A percentile compares a stretch with the other conserved stretches of the same genome.
Evolutionary conservation across 371 early-diverging fungal genomes (phyloP).

Genomic region (Mucor racemosus): DNA sequence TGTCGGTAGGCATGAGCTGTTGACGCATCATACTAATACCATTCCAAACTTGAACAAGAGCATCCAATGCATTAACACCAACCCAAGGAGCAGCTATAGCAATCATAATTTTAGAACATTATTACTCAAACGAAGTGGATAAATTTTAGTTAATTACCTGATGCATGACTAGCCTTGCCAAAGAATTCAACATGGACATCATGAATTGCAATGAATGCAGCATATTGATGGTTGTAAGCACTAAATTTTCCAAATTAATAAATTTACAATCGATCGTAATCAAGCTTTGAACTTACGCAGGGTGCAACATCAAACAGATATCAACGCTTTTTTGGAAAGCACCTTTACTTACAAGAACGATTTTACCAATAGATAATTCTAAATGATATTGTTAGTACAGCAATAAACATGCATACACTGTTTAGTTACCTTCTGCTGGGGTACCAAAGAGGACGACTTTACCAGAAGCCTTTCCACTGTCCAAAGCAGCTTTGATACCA

Average conservation of each 20-base stretch:
- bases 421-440: conserved; percentile 68
- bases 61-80: conserved; percentile 78
- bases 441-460: conserved; percentile 77
- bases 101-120: not conserved
- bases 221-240: conserved; percentile 38
- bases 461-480: conserved; percentile 57
- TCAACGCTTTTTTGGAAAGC: conserved; percentile 71
- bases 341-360: conserved; percentile 64
- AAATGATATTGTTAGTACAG: not conserved
- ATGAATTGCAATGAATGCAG: conserved; percentile 47
- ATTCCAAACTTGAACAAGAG: conserved; percentile 64
- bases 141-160: conserved; percentile 21
- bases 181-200: conserved; percentile 63
- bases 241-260: conserved; percentile 8
- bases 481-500: conserved; percentile 62
- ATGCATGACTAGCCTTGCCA: conserved; percentile 71
- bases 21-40: conserved; percentile 73
- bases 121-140: no score
- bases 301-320: conserved; percentile 82
- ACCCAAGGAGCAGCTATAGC: conserved; percentile 34
- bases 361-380: conserved; percentile 77
- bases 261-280: not conserved
- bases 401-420: not conserved
- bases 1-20: conserved; percentile 66
- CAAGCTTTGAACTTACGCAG: conserved; percentile 42